phyloP scores from a whole-genome alignment of 257 asterid genomes.

The Primulina tabacum region DNA sequence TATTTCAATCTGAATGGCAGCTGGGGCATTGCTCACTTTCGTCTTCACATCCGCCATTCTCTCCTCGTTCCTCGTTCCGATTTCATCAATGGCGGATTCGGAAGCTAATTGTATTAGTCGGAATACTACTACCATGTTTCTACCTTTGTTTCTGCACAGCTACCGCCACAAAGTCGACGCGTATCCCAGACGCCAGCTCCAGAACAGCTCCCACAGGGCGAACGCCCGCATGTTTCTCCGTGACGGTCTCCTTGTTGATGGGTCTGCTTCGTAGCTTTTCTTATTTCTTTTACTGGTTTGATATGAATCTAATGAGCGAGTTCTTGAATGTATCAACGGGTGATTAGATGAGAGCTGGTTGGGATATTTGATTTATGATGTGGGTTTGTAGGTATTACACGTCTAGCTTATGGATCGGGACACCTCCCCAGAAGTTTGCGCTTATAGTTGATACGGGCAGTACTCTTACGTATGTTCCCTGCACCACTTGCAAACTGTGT shows the following conservation, averaged over 20 bases:
- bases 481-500: constrained; percentile 79
- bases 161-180: constrained; percentile 12
- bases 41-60: neutral
- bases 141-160: constrained; percentile 39
- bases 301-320: neutral
- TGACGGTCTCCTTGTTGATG: constrained; percentile 77
- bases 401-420: constrained; percentile 87
- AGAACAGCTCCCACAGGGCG: constrained; percentile 28
- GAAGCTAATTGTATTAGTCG: neutral
- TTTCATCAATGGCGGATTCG: neutral
- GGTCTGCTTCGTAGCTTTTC: constrained; percentile 35
- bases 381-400: constrained; percentile 69
- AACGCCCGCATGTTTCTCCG: constrained; percentile 72
- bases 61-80: neutral
- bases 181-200: constrained; percentile 54
- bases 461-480: constrained; percentile 95
- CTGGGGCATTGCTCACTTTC: neutral
- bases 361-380: constrained; percentile 3
- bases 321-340: neutral
- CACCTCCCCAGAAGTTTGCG: constrained; percentile 90
- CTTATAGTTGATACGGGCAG: constrained; percentile 96
- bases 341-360: constrained; percentile 32
- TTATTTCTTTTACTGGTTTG: neutral
- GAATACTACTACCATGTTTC: constrained; percentile 35
- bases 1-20: neutral